These are phyloP conservation scores for Coffea canephora DNA, from an alignment of 257 asterid genomes.

Conservation along the genomic window DNA sequence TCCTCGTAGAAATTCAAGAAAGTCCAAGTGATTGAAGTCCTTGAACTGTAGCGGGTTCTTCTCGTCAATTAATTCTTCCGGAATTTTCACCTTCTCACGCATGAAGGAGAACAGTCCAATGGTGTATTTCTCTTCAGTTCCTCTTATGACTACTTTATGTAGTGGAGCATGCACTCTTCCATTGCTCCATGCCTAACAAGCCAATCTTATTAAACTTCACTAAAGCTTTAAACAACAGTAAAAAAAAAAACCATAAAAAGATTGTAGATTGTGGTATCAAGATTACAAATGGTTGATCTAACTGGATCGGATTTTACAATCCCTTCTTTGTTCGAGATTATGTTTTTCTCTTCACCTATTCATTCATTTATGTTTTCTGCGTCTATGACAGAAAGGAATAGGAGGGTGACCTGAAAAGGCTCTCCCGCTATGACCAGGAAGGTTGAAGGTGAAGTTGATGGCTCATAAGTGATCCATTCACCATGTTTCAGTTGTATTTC, in stretches of 20 bases:
- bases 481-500: slow-evolving; percentile 61
- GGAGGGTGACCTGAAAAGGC: slow-evolving; percentile 49
- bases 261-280: too few relatives aligned
- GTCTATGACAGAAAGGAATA: not conserved
- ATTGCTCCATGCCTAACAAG: slow-evolving; percentile 73
- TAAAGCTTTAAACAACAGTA: too few relatives aligned
- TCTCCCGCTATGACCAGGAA: slow-evolving; percentile 73
- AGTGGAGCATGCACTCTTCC: slow-evolving; percentile 57
- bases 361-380: too few relatives aligned
- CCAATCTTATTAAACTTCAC: not conserved
- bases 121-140: slow-evolving; percentile 45
- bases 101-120: slow-evolving; percentile 65
- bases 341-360: too few relatives aligned
- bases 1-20: slow-evolving; percentile 40
- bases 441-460: slow-evolving; percentile 49
- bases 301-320: too few relatives aligned
- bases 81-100: slow-evolving; percentile 48
- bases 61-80: slow-evolving; percentile 52
- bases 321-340: not conserved
- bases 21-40: slow-evolving; percentile 55
- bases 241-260: not conserved
- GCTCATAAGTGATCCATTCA: slow-evolving; percentile 51
- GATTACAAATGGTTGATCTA: too few relatives aligned
- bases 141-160: slow-evolving; percentile 48
- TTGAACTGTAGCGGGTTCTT: slow-evolving; percentile 50